Base-by-base conservation (phyloP, 2,329 filamentous ascomycete genomes). In the Pseudogymnoascus sp. region DNA sequence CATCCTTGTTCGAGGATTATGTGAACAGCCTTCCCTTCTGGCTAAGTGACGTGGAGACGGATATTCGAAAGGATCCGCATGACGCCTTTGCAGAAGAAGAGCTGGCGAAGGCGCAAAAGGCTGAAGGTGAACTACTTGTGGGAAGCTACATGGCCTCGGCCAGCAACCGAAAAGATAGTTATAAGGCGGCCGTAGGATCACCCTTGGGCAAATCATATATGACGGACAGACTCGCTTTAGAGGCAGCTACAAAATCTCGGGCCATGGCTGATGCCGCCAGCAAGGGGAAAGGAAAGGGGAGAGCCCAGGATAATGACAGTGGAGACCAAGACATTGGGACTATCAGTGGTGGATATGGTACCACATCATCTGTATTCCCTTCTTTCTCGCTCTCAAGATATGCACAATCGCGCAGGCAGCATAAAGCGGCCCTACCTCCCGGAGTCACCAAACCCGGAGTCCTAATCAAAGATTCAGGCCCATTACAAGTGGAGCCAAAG, bases 11-110 rank as follows among this genome's bases (percentile, higher is more conserved):
- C 69, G 95, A 97, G 71, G 91, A 99, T 75, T 86, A 96, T 72
- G 93, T 99, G 75, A 97, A 97, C 77, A 93, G 86, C 66, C 87
- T 97, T 71, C 95, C 95, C 12, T 97, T 97, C 79, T 99, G 95
- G 95, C 84, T 97, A 36, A 88, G 88, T 70, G 90, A 96, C 66
- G 82, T 97, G 46, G 93, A 97, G 73, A 90, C 85, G 34, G 95
- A 99, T 73, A 99, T 99, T 72, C 88, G 93, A 68, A 91, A 90
- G 73, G 93, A 97, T 73, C 95, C 95, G 0, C 90, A 95, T 73
- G 84, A 85, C 66, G 93, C 93, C 0, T 97, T 96, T 73, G 89
- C 96, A 67, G 89, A 95, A 70, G 93, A 97, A 74, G 92, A 96
- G 74, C 87, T 93, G 74, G 86, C 89, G 64, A 87, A 89, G 65